Evolutionary conservation across 148 eudicot genomes (phyloP).

Genomic region (Spergularia marina): DNA sequence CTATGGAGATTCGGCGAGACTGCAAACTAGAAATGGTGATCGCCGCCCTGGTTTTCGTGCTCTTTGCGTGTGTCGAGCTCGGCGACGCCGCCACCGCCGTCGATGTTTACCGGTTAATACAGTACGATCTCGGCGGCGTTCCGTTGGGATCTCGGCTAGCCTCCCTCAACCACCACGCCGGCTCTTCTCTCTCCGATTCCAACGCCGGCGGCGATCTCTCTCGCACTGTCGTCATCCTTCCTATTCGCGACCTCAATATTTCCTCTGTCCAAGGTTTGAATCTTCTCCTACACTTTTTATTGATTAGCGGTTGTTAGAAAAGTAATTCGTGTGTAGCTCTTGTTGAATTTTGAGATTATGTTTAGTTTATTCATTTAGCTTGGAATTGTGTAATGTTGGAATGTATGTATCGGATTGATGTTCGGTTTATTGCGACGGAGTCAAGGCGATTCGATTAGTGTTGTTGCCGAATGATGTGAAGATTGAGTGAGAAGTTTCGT

Average conservation of each 20-base stretch:
- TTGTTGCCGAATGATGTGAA: not conserved
- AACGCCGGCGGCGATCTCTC: conserved; percentile 59
- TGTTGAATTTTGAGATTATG: not conserved
- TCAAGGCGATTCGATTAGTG: not conserved
- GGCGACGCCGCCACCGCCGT: conserved; percentile 91
- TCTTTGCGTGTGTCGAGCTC: conserved; percentile 76
- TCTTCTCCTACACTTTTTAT: not conserved
- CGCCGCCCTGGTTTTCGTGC: conserved; percentile 49
- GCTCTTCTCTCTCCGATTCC: conserved; percentile 53
- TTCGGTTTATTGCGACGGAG: not conserved
- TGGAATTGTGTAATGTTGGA: not conserved
- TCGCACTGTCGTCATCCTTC: conserved; percentile 72
- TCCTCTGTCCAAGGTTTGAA: conserved; percentile 54
- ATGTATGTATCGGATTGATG: not conserved
- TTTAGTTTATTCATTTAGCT: not conserved
- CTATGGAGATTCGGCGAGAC: conserved; percentile 44
- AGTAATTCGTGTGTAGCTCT: not conserved
- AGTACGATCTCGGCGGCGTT: conserved; percentile 87
- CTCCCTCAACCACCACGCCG: conserved; percentile 82
- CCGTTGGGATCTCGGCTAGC: conserved; percentile 91
- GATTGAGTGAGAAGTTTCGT: not conserved
- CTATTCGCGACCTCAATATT: conserved; percentile 67
- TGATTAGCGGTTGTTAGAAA: not conserved
- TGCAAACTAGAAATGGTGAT: conserved; percentile 29
- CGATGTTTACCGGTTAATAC: conserved; percentile 93